These are phyloP conservation scores for Anacardium occidentale DNA, from an alignment of 345 rosid genomes.

Conservation along the genomic window DNA sequence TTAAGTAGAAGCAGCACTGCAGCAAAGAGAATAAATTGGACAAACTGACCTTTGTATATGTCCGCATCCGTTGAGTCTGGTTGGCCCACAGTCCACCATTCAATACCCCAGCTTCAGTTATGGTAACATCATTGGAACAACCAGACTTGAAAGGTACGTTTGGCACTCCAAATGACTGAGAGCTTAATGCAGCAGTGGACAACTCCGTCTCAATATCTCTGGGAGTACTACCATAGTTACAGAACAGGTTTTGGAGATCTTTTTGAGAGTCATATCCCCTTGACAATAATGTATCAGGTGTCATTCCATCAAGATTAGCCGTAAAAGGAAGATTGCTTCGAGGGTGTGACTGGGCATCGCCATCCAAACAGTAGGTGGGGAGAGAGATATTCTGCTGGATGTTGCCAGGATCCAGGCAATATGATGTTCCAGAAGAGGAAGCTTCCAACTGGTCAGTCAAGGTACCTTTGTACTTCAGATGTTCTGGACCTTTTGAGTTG, in stretches of 20 bases:
- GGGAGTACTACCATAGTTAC: conserved; percentile 69
- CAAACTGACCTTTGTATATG: conserved; percentile 85
- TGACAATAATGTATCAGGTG: conserved; percentile 74
- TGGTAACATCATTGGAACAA: conserved; percentile 68
- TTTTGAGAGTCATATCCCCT: conserved; percentile 90
- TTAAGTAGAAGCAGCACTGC: neutral
- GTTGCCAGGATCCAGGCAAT: conserved; percentile 72
- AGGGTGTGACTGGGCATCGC: conserved; percentile 72
- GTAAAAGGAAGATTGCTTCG: conserved; percentile 62
- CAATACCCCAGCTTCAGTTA: conserved; percentile 72
- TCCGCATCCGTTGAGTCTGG: conserved; percentile 87
- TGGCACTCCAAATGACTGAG: conserved; percentile 93
- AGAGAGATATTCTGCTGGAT: conserved; percentile 72
- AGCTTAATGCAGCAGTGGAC: conserved; percentile 78
- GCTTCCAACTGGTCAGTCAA: conserved; percentile 81
- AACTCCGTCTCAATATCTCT: conserved; percentile 89
- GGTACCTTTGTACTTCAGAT: conserved; percentile 60
- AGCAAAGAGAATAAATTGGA: conserved; percentile 1
- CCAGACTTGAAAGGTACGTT: conserved; percentile 70
- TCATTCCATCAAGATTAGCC: conserved; percentile 59
- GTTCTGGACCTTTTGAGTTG: conserved; percentile 51
- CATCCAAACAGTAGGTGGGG: conserved; percentile 71
- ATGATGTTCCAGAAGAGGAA: conserved; percentile 90
- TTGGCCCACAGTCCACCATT: conserved; percentile 79
- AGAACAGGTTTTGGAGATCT: conserved; percentile 91